Conservation (phyloP, 306 rosid species). For the Quercus wislizeni region DNA sequence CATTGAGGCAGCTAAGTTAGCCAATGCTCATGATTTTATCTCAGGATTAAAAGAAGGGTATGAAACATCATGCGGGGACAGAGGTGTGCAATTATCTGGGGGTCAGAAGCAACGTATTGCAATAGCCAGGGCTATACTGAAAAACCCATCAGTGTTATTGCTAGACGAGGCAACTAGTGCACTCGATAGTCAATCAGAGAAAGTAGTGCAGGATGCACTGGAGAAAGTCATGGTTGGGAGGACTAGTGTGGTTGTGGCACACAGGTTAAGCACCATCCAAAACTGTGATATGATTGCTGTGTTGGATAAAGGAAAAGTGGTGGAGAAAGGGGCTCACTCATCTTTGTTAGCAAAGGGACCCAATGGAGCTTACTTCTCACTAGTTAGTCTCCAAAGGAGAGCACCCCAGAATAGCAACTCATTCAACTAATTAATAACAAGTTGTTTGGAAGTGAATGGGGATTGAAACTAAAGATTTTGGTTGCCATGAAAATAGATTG, state of each 20-base stretch:
- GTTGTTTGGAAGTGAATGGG: too few species aligned
- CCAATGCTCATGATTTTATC: conserved; percentile 88
- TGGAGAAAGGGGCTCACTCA: conserved; percentile 76
- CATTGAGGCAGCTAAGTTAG: conserved; percentile 62
- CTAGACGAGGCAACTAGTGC: conserved; percentile 94
- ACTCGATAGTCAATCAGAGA: conserved; percentile 78
- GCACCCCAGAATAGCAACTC: conserved; percentile 4
- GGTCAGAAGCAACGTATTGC: conserved; percentile 95
- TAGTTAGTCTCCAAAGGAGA: conserved; percentile 54
- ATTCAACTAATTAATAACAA: background rate
- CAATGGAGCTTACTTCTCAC: conserved; percentile 60
- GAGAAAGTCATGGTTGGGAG: conserved; percentile 89
- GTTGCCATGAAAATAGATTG: too few species aligned
- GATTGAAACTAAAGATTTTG: too few species aligned
- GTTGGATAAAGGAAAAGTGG: conserved; percentile 70
- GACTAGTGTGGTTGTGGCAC: conserved; percentile 93
- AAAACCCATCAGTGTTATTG: conserved; percentile 57
- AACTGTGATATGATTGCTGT: conserved; percentile 69
- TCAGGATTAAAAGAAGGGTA: conserved; percentile 69
- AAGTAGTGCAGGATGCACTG: conserved; percentile 72
- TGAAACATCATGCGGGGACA: conserved; percentile 73
- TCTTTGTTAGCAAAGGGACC: conserved; percentile 58
- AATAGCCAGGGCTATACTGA: conserved; percentile 78
- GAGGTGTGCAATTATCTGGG: conserved; percentile 80
- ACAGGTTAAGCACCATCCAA: conserved; percentile 77